phyloP scores from a whole-genome alignment of 371 early-diverging fungal species.

The Mortierella polycephala region DNA sequence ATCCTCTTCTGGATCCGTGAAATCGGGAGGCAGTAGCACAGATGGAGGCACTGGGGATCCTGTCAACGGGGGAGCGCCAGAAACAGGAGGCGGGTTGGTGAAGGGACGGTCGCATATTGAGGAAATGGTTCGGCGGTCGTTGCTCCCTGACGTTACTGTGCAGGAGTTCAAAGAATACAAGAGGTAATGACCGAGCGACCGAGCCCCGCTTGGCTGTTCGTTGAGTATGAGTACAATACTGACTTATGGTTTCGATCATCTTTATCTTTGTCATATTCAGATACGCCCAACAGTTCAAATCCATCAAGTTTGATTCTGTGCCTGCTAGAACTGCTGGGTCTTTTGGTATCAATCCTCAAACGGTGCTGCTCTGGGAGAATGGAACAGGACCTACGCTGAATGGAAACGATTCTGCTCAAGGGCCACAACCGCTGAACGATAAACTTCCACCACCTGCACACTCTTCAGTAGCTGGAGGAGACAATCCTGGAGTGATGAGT shows the following conservation, averaged over 20 bases:
- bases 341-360: conserved; percentile 18
- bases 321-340: conserved; percentile 20
- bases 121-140: conserved; percentile 29
- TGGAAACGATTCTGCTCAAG: neutral
- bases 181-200: conserved; percentile 5
- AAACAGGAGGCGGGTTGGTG: neutral
- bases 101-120: conserved; percentile 37
- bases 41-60: conserved; percentile 10
- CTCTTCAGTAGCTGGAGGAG: no score
- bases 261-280: conserved; percentile 4
- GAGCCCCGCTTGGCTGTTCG: neutral
- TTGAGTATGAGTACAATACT: neutral
- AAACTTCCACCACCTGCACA: conserved; percentile 1
- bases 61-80: conserved; percentile 1
- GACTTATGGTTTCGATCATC: neutral
- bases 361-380: conserved; percentile 3
- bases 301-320: conserved; percentile 43
- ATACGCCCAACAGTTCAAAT: conserved; percentile 49
- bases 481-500: neutral
- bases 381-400: neutral
- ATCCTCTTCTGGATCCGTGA: no score
- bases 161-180: conserved; percentile 47
- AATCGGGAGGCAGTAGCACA: neutral
- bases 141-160: conserved; percentile 29
- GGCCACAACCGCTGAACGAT: neutral